A percentile compares a stretch with the other conserved stretches of the same genome.
These are phyloP conservation scores for Geranomyces michiganensis DNA, from an alignment of 192 early-diverging fungal genomes.

Conservation along the genomic window DNA sequence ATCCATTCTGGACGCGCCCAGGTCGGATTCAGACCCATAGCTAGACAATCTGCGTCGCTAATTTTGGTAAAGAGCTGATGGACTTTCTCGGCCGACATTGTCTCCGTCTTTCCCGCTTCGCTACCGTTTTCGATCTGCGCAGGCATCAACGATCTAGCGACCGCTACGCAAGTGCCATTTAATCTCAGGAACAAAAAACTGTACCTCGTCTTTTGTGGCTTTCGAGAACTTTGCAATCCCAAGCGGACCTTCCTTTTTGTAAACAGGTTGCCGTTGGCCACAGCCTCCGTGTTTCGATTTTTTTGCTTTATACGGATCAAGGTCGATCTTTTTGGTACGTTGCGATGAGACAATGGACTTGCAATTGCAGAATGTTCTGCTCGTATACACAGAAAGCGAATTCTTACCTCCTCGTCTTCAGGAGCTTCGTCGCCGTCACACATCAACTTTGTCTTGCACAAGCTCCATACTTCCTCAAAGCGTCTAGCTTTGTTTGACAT, in stretches of 20 bases:
- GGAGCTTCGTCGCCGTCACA: conserved; percentile 78
- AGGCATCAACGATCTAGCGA: too few species aligned
- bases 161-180: too few species aligned
- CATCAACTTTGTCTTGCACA: conserved; percentile 79
- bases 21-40: conserved; percentile 86
- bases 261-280: conserved; percentile 78
- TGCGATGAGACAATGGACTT: too few species aligned
- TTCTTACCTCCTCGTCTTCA: conserved; percentile 46
- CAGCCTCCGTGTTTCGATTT: conserved; percentile 82
- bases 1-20: conserved; percentile 99
- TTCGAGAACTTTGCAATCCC: conserved; percentile 14
- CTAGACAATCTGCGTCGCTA: conserved; percentile 77
- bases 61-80: conserved; percentile 85
- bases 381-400: not conserved
- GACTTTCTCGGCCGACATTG: conserved; percentile 73
- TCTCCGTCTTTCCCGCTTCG: conserved; percentile 38
- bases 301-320: conserved; percentile 39
- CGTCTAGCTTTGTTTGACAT: conserved; percentile 40
- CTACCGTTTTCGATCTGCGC: conserved; percentile 25
- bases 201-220: conserved; percentile 40
- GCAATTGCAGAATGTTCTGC: too few species aligned
- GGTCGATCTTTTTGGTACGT: not conserved
- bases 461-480: conserved; percentile 85
- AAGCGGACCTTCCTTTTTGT: conserved; percentile 59
- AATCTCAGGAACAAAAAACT: not conserved